phyloP scores from a whole-genome alignment of 2,329 filamentous ascomycete genomes.

The Fusarium setosum region DNA sequence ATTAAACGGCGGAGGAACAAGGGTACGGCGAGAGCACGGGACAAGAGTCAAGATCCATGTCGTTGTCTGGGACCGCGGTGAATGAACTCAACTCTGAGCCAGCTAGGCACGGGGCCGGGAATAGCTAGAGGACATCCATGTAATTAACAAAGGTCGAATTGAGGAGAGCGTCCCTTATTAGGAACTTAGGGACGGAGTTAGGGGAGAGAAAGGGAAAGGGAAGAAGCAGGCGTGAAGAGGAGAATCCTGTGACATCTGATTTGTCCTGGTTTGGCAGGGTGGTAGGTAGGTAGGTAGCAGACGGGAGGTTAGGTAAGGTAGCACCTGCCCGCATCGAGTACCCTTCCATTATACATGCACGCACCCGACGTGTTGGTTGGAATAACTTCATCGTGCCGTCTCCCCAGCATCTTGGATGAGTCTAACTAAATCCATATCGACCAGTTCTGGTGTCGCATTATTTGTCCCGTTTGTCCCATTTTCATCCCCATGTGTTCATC shows the following conservation, averaged over 20 bases:
- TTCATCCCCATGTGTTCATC: background rate
- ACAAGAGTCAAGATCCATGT: conserved; percentile 39
- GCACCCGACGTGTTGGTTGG: background rate
- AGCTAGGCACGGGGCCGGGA: conserved; percentile 25
- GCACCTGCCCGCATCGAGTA: too few species aligned
- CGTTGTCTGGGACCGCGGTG: conserved; percentile 27
- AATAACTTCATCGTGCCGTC: background rate
- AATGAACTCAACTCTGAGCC: conserved; percentile 39
- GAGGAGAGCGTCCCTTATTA: too few species aligned
- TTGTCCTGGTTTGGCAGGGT: background rate
- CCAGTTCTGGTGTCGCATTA: background rate
- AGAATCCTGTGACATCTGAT: background rate
- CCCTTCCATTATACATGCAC: too few species aligned
- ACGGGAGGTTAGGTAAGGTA: background rate
- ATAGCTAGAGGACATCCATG: conserved; percentile 13
- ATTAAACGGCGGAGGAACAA: conserved; percentile 30
- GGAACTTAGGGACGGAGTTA: too few species aligned
- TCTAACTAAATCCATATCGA: background rate
- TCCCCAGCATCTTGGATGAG: background rate
- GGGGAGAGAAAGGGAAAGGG: background rate
- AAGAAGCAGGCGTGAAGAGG: background rate
- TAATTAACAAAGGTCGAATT: too few species aligned
- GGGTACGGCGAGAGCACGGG: conserved; percentile 5
- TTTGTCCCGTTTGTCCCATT: background rate
- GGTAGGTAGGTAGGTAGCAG: too few species aligned